Evolutionary conservation across 768 basidiomycete species (phyloP), one percentile per base, ranked within the genome.

Genomic region (Amanita exitialis): DNA sequence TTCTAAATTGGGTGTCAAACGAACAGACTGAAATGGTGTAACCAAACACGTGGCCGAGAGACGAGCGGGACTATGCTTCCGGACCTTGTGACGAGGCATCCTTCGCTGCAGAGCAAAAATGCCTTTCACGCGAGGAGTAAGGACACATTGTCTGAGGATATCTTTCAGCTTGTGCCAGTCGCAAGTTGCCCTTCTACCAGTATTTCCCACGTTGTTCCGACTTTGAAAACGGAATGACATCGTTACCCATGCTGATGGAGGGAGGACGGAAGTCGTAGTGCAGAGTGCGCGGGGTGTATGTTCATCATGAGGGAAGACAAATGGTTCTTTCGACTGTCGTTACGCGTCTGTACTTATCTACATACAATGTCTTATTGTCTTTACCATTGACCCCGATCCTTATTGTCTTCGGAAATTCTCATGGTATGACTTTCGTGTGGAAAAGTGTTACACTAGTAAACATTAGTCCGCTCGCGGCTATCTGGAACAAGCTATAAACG

Each of bases 321-420:
- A 36, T 8, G n/a, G 21, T 16, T 5, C 13, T 6, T n/a, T 12
- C 2, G 7, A 38, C 16, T 37, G 2, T 2, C 2, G 30, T 30
- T 6, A 10, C 30, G 21, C 36, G 4, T 21, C 47, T 27, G 34
- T n/a, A 37, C 20, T 38, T 48, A 48, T 39, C 23, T 27, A 36
- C 38, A 38, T n/a, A 25, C 23, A 5, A 15, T 3, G 20, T 16
- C 50, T 51, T 51, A 51, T 51, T 51, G 50, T 51, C 43, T 51
- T 44, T 44, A 30, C 27, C 16, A n/a, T 15, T 27, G 5, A 23
- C 27, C 25, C 7, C 16, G 12, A 28, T 21, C 30, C 50, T 44
- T 51, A 51, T 51, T 51, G 50, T 51, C 49, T 35, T 44, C 7
- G 0, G 13, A 16, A 16, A 25, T 41, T 49, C 48, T 23, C 48